Evolutionary conservation across 2,329 filamentous ascomycete species (phyloP).

Genomic region (Penicillium sp.): DNA sequence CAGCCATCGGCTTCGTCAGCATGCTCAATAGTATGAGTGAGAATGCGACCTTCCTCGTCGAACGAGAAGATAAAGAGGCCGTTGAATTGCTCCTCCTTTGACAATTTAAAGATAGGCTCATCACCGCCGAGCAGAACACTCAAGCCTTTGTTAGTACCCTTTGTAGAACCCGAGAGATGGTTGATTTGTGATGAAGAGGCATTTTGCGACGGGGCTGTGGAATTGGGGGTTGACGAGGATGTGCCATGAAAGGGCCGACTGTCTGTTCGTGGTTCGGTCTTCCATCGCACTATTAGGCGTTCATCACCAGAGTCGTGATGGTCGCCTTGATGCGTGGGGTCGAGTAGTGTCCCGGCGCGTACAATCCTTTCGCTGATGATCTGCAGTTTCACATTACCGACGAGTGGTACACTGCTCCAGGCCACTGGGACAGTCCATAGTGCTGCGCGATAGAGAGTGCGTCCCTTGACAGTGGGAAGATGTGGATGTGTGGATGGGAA

Average conservation of each 20-base stretch:
- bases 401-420: slow-evolving; percentile 87
- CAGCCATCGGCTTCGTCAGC: slow-evolving; percentile 79
- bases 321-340: slow-evolving; percentile 34
- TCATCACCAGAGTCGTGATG: slow-evolving; percentile 54
- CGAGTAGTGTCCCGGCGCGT: slow-evolving; percentile 49
- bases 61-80: slow-evolving; percentile 96
- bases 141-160: slow-evolving; percentile 41
- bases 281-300: slow-evolving; percentile 89
- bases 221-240: slow-evolving; percentile 3
- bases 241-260: slow-evolving; percentile 21
- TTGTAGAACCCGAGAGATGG: slow-evolving; percentile 27
- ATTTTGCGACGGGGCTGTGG: slow-evolving; percentile 9
- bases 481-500: slow-evolving; percentile 62
- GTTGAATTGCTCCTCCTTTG: slow-evolving; percentile 73
- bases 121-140: slow-evolving; percentile 54
- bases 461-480: slow-evolving; percentile 86
- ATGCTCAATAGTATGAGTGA: slow-evolving; percentile 91
- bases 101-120: slow-evolving; percentile 49
- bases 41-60: slow-evolving; percentile 77
- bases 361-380: slow-evolving; percentile 88
- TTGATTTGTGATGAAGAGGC: slow-evolving; percentile 12
- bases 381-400: slow-evolving; percentile 84
- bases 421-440: slow-evolving; percentile 95
- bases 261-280: slow-evolving; percentile 54
- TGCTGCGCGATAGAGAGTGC: slow-evolving; percentile 86